Evolutionary conservation across 2,329 filamentous ascomycete genomes (phyloP), one percentile per base, ranked within the genome.

Genomic region (Fusarium aywerte): DNA sequence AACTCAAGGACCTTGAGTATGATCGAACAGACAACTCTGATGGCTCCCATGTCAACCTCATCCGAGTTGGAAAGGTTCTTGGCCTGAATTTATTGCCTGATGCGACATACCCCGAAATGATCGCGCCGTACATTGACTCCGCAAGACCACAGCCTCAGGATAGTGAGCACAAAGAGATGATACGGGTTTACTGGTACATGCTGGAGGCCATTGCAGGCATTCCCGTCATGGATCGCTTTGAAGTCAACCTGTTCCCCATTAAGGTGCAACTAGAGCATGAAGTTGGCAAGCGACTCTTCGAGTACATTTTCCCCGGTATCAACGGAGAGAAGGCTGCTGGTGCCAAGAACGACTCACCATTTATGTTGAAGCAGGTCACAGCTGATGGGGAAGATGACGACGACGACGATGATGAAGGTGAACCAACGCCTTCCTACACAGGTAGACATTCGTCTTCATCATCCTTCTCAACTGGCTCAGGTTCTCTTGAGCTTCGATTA

Each of bases 121-220:
- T 99, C 62, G 90, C 91, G 16, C 94, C 96, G 0, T 98, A 97
- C 74, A 81, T 91, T 21, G 91, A 97, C 63, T 85, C 87, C 51
- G 85, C 88, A 76, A 79, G 87, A 77, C 75, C 82, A 67, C 72
- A 82, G 76, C 67, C 67, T 23, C 63, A 67, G 16, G 72, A 76
- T 7, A 45, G 82, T 16, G 77, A 84, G 31, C 88, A 91, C 63
- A 85, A 86, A 43, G 92, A 93, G 74, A 98, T 98, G 91, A 86
- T 99, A 50, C 89, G 91, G 32, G 92, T 99, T 13, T 96, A 97
- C 76, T 99, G 96, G 93, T 90, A 97, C 76, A 97, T 97, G 93
- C 85, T 99, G 6, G 96, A 99, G 80, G 94, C 96, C 9, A 97
- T 99, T 77, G 96, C 95, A 35, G 96, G 96, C 47, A 99, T 99